Evolutionary conservation across 1,284 basidiomycete genomes (phyloP), one percentile per base, ranked within the genome.

Genomic region (Ustilago shanxiensis): DNA sequence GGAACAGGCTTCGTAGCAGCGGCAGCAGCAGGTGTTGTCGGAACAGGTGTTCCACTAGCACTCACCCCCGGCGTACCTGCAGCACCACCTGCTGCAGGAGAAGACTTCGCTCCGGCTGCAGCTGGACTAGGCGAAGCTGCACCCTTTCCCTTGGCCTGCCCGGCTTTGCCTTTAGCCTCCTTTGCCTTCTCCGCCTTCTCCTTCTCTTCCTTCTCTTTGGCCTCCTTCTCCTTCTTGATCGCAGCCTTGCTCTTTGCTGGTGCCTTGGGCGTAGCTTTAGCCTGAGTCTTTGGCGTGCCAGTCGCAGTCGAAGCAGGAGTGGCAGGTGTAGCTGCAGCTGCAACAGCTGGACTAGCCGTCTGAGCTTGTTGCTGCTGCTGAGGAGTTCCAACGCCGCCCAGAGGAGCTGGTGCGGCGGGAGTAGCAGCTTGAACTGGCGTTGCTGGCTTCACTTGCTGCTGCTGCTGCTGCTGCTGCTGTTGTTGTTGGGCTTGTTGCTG

Each of bases 231-330:
- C 64, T 72, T 73, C 53, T 71, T 72, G 22, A 45, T 18, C 31
- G 68, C 67, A 16, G 70, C 61, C 49, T 76, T 76, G 57, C 61
- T 55, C 60, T 77, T 77, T 0, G 71, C 58, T 20, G 75, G 63
- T 7, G 63, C 49, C 54, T 73, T 72, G 28, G 67, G 62, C 24
- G 65, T 72, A 26, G 60, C 45, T 49, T 72, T 79, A 24, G 59
- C 49, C 45, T 59, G 61, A 31, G 62, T 31, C 35, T 69, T 67
- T 2, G 59, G 51, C 26, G 50, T 65, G 9, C 55, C 55, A 29
- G 56, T 51, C 16, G 56, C 31, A 18, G 56, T 60, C 13, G 63
- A 44, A 13, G 61, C 51, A 22, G 51, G 54, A 14, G 65, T 33
- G 18, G 58, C 54, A 39, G 72, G 60, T 41, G 50, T 57, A 24